Evolutionary conservation across 2,329 filamentous ascomycete genomes (phyloP), one percentile per base, ranked within the genome.

Genomic region (Diatrype stigma): DNA sequence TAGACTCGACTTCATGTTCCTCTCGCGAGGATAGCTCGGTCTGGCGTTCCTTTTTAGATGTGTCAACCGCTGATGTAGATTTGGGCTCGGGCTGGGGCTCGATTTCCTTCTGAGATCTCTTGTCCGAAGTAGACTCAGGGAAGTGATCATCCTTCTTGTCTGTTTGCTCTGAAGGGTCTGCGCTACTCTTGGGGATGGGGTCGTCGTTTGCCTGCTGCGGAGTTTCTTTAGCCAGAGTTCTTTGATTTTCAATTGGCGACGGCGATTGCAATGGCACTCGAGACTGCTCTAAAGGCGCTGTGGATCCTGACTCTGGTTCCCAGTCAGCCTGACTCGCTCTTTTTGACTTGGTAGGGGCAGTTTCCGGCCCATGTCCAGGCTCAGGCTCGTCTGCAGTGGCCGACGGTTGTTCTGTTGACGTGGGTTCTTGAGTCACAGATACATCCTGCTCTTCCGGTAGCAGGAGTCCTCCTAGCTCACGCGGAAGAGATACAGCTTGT

Each of bases 301-400:
- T 16, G 12, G 40, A 19, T 26, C 12, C 40, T 22, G 22, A 26
- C 22, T 44, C 40, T 44, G 22, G 22, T 44, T 28, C 21, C 40
- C 21, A 44, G 40, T 44, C 40, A 26, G 34, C 45, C 45, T 47
- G 17, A 37, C 30, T 47, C 14, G 45, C 32, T 34, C 60, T 63
- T 47, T 67, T 67, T 23, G 62, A 60, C 55, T 65, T 65, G 52
- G 51, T 54, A 19, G 53, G 52, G 40, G 47, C 49, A 45, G 51
- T 46, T 49, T 60, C 53, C 50, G 55, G 51, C 50, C 53, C 51
- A 44, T 12, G 40, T 50, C 59, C 53, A 51, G 55, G 51, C 50
- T 54, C 51, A 44, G 40, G 40, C 40, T 44, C 26, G 22, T 53
- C 56, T 26, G 46, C 26, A 22, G 40, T 23, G 19, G 26, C 12